Conservation (phyloP, 1,139 yeast species). For the Pichia sp. region DNA sequence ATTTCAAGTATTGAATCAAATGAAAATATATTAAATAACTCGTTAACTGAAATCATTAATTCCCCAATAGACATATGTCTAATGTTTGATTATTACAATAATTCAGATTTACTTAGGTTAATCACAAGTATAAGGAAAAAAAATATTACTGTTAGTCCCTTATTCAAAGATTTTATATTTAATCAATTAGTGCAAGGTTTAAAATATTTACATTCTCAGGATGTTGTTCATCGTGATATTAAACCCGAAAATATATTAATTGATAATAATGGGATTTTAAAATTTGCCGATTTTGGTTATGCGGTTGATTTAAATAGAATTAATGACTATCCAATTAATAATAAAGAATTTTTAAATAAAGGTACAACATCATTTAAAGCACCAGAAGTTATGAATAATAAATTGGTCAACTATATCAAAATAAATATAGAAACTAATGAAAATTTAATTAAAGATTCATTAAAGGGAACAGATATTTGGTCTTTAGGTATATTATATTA, state of each 20-base stretch:
- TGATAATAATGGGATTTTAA: constrained; percentile 39
- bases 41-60: too few species aligned
- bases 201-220: constrained; percentile 37
- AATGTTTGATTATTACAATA: constrained; percentile 38
- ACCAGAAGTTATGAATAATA: constrained; percentile 40
- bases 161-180: constrained; percentile 40
- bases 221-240: constrained; percentile 47
- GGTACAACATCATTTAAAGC: constrained; percentile 54
- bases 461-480: constrained; percentile 43
- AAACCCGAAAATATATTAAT: constrained; percentile 52
- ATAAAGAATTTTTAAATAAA: constrained; percentile 31
- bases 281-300: constrained; percentile 50
- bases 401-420: constrained; percentile 11
- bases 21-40: too few species aligned
- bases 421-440: neutral
- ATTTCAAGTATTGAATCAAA: neutral
- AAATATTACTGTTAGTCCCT: constrained; percentile 14
- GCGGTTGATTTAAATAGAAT: constrained; percentile 33
- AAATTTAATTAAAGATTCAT: constrained; percentile 11
- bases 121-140: constrained; percentile 35
- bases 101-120: constrained; percentile 45
- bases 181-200: constrained; percentile 44
- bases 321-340: constrained; percentile 19
- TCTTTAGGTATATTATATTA: constrained; percentile 46
- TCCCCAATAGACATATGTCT: constrained; percentile 10